Evolutionary conservation across 495 filamentous ascomycete species (phyloP), one percentile per base, ranked within the genome.

Genomic region (Daldinia bambusicola): DNA sequence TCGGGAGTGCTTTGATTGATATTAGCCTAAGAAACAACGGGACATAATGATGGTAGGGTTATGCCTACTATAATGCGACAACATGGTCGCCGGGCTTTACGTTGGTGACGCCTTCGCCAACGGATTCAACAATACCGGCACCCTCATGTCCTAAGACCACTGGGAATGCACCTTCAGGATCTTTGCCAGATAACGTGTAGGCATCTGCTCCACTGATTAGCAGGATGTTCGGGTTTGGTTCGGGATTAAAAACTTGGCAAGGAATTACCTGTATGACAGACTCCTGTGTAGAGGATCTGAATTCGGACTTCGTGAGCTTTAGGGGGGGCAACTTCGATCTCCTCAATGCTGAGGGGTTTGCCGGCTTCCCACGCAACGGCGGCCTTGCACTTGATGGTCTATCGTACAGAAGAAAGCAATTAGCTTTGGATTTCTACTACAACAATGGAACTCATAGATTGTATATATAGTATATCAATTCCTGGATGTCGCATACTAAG

Each of bases 161-260:
- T 69, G 95, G 95, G 86, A 99, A 99, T 37, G 96, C 95, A 70
- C 95, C 95, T 83, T 99, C 95, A 45, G 96, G 95, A 75, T 99
- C 95, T 84, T 98, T 97, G 67, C 95, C 95, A 18, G 95, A 98
- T 65, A 99, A 87, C 20, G 95, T 99, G 85, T 98, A 99, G 78
- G 95, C 95, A 87, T 99, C 95, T 93, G 64, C 56, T 63, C 65
- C 73, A 72, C 41, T 59, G 52, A 60, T 55, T 51, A 70, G 67
- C 60, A 64, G 51, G 36, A 22, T 55, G 30, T 45, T 76, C 73
- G 70, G 61, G 67, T 51, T 66, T 77, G 74, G 26, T 37, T 77
- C 69, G 60, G 69, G 57, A 56, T 74, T 38, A 61, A 70, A 26
- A 55, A 52, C 70, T 71, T 73, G 62, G 74, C 63, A 55, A 60